A percentile compares a stretch with the other conserved stretches of the same genome.
phyloP scores from a whole-genome alignment of 164 flowering plant species.

The Annona squamosa region DNA sequence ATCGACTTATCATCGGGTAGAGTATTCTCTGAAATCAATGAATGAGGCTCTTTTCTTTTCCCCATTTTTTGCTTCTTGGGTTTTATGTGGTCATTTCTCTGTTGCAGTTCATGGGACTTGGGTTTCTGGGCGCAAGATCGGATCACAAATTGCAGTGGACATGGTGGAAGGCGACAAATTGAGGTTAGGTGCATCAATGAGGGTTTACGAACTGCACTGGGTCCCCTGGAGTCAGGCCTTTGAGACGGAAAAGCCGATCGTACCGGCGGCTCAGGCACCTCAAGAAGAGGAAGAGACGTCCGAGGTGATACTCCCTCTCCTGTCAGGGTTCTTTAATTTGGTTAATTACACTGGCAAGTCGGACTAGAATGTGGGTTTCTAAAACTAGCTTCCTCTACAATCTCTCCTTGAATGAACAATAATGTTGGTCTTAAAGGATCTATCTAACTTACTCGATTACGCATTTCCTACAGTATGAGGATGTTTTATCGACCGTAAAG shows the following conservation, averaged over 20 bases:
- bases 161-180: conserved; percentile 67
- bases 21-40: conserved; percentile 29
- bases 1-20: conserved; percentile 75
- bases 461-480: conserved; percentile 6
- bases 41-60: background rate
- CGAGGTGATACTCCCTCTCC: conserved; percentile 29
- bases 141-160: conserved; percentile 42
- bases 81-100: conserved; percentile 1
- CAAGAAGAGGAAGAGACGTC: conserved; percentile 18
- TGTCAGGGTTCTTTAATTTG: background rate
- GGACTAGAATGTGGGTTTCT: background rate
- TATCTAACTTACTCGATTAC: conserved; percentile 3
- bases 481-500: conserved; percentile 4
- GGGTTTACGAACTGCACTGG: conserved; percentile 78
- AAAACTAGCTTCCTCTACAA: no score
- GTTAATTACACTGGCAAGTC: background rate
- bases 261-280: conserved; percentile 13
- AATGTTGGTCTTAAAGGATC: background rate
- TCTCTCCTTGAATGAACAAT: background rate
- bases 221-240: conserved; percentile 50
- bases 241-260: conserved; percentile 43
- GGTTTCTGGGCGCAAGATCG: conserved; percentile 64
- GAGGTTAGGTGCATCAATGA: conserved; percentile 70
- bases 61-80: conserved; percentile 5
- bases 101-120: conserved; percentile 82